These are phyloP conservation scores for Clonostachys rhizophaga DNA, from an alignment of 2,329 filamentous ascomycete species.

Conservation along the genomic window DNA sequence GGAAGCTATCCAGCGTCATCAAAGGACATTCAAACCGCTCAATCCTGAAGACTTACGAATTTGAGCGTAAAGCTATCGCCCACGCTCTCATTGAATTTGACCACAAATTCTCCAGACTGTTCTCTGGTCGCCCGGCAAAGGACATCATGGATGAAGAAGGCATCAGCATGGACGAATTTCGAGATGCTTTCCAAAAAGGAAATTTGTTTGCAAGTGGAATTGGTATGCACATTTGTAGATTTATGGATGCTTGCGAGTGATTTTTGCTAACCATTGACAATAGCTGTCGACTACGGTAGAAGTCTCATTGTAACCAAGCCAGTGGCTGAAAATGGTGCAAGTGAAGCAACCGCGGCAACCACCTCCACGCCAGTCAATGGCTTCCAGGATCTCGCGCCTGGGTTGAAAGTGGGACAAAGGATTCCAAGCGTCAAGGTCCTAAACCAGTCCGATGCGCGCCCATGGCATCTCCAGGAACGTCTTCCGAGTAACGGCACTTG, in stretches of 20 bases:
- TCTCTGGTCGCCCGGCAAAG: conserved; percentile 50
- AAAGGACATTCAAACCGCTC: conserved; percentile 34
- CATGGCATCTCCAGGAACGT: conserved; percentile 54
- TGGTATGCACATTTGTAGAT: conserved; percentile 13
- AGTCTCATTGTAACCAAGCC: conserved; percentile 52
- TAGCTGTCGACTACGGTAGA: conserved; percentile 50
- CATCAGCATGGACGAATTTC: conserved; percentile 59
- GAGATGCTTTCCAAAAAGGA: conserved; percentile 53
- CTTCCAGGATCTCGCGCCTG: conserved; percentile 23
- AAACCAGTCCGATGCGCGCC: conserved; percentile 48
- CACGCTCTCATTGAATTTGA: conserved; percentile 63
- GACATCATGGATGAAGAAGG: conserved; percentile 56
- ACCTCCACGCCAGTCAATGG: conserved; percentile 8
- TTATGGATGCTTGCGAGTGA: neutral
- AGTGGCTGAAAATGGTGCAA: conserved; percentile 32
- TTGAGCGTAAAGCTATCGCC: conserved; percentile 54
- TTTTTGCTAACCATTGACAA: conserved; percentile 2
- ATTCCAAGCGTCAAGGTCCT: conserved; percentile 56
- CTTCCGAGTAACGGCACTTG: conserved; percentile 54
- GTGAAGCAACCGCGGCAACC: conserved; percentile 31
- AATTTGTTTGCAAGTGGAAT: conserved; percentile 55
- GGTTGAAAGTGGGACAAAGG: conserved; percentile 45
- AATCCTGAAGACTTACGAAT: conserved; percentile 44
- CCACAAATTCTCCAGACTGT: conserved; percentile 50
- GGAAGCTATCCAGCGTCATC: conserved; percentile 43